Evolutionary conservation across 495 filamentous ascomycete genomes (phyloP).

Genomic region (Neurospora tetraspora): DNA sequence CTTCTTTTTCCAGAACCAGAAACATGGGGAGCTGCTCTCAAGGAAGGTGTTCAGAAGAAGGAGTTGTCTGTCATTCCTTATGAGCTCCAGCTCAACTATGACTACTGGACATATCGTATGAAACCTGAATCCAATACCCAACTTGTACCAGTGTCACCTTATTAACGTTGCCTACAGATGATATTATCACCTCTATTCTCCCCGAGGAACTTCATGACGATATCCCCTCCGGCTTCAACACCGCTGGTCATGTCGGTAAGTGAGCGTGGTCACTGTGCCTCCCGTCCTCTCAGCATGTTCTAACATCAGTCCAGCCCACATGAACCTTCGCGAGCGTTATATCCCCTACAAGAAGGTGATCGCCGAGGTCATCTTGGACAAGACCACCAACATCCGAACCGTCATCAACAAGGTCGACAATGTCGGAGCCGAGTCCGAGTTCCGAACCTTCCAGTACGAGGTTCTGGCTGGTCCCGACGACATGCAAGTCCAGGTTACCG

Average conservation of each 20-base stretch:
- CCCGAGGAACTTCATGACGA: constrained; percentile 56
- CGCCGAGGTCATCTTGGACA: constrained; percentile 75
- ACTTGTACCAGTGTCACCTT: background rate
- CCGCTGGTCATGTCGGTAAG: constrained; percentile 78
- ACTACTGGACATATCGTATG: constrained; percentile 76
- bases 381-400: constrained; percentile 65
- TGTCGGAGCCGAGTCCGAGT: constrained; percentile 75
- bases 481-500: constrained; percentile 64
- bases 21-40: constrained; percentile 64
- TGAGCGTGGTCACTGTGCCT: too few species aligned
- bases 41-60: constrained; percentile 53
- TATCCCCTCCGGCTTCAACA: constrained; percentile 75
- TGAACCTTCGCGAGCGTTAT: constrained; percentile 78
- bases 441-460: constrained; percentile 89
- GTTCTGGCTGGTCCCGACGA: constrained; percentile 73
- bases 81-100: constrained; percentile 65
- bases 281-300: background rate
- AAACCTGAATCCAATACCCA: constrained; percentile 6
- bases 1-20: constrained; percentile 45
- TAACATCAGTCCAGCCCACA: constrained; percentile 46
- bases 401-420: constrained; percentile 94
- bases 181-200: constrained; percentile 71
- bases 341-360: constrained; percentile 76
- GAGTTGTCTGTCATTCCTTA: constrained; percentile 63
- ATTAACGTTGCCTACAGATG: constrained; percentile 40